phyloP scores from a whole-genome alignment of 108 stramenopile species.

The Cyclotella atomus region DNA sequence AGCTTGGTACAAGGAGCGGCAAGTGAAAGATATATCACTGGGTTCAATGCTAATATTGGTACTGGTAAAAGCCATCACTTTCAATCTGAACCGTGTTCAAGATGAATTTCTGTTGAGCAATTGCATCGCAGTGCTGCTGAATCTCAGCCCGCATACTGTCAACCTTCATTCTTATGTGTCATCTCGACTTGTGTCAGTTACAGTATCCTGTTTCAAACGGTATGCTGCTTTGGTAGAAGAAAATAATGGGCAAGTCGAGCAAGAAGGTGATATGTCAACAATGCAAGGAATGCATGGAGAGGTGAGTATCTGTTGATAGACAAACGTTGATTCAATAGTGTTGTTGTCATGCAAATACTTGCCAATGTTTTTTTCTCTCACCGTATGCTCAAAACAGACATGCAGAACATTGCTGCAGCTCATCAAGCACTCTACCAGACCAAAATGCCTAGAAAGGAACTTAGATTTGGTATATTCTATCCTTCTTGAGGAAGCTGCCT shows the following conservation, averaged over 20 bases:
- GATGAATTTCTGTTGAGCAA: slow-evolving; percentile 85
- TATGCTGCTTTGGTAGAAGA: slow-evolving; percentile 43
- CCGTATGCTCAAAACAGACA: slow-evolving; percentile 19
- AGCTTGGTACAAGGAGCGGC: slow-evolving; percentile 82
- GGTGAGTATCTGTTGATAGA: slow-evolving; percentile 31
- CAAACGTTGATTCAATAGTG: not conserved
- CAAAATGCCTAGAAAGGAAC: slow-evolving; percentile 70
- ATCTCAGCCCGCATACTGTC: slow-evolving; percentile 66
- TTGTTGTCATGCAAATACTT: not conserved
- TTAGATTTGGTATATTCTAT: slow-evolving; percentile 78
- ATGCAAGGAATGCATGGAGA: slow-evolving; percentile 74
- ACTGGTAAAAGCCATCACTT: slow-evolving; percentile 69
- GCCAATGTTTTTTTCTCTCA: not conserved
- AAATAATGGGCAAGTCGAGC: slow-evolving; percentile 32
- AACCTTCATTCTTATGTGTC: slow-evolving; percentile 77
- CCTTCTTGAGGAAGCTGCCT: slow-evolving; percentile 72
- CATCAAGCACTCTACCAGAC: slow-evolving; percentile 61
- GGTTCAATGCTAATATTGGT: slow-evolving; percentile 76
- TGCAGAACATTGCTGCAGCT: slow-evolving; percentile 64
- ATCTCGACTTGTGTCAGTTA: slow-evolving; percentile 73
- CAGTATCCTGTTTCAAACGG: slow-evolving; percentile 63
- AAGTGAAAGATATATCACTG: slow-evolving; percentile 66
- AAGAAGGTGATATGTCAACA: slow-evolving; percentile 60
- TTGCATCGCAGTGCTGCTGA: slow-evolving; percentile 77
- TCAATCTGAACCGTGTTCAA: slow-evolving; percentile 70